Conservation (phyloP, 345 rosid species). For the Syzygium aromaticum region DNA sequence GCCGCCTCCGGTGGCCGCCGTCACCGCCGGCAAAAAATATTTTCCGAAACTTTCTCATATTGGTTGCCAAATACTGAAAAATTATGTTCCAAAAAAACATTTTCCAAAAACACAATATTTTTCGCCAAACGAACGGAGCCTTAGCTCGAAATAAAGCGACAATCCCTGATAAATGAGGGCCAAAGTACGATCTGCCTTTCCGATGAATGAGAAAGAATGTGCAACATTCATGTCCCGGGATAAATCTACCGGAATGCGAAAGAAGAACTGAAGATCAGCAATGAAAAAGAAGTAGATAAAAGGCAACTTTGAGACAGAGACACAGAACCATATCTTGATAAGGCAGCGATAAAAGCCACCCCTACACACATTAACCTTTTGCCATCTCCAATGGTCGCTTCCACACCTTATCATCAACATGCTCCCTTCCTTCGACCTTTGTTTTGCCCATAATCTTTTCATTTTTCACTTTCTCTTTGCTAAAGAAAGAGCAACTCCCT, state of each 20-base stretch:
- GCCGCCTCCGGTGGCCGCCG: too few relatives aligned
- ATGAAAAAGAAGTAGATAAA: background rate
- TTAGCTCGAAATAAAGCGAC: background rate
- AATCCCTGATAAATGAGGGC: background rate
- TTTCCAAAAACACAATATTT: too few relatives aligned
- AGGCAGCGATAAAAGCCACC: background rate
- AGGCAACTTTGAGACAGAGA: background rate
- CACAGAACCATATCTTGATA: slow-evolving; percentile 2
- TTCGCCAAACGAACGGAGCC: too few relatives aligned
- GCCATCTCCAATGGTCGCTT: background rate
- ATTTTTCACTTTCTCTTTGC: background rate
- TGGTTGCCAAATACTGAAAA: too few relatives aligned
- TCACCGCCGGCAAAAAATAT: too few relatives aligned
- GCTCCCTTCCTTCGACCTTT: background rate
- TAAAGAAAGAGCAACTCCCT: background rate
- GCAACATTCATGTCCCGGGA: background rate
- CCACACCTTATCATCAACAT: background rate
- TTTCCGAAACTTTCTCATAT: too few relatives aligned
- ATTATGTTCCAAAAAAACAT: too few relatives aligned
- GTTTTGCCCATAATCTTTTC: background rate
- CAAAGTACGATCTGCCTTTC: background rate
- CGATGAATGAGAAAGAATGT: background rate
- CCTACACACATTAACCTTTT: background rate
- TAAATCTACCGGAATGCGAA: background rate
- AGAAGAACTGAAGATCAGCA: background rate